Evolutionary conservation across 306 rosid genomes (phyloP).

Genomic region (Biancaea sappan): DNA sequence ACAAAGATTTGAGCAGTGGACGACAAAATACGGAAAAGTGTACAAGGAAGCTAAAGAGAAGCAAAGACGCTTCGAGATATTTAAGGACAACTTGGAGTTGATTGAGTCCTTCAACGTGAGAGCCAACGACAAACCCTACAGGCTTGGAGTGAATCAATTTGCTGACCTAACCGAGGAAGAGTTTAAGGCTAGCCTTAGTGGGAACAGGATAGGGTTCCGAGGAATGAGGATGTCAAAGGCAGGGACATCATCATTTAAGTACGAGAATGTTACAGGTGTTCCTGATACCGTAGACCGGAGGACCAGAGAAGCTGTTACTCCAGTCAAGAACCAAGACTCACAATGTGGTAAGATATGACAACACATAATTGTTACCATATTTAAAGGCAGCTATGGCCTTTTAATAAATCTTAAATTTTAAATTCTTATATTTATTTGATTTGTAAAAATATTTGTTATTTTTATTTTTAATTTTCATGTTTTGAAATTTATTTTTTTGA

Average conservation of each 20-base stretch:
- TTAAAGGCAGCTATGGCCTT: too few species aligned
- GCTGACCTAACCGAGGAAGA: slow-evolving; percentile 33
- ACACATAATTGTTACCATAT: too few species aligned
- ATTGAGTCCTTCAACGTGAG: slow-evolving; percentile 30
- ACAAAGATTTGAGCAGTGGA: slow-evolving; percentile 35
- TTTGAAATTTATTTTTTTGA: too few species aligned
- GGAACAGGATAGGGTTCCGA: background rate
- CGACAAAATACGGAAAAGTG: background rate
- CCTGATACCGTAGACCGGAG: slow-evolving; percentile 36
- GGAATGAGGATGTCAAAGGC: slow-evolving; percentile 9
- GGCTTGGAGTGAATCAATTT: slow-evolving; percentile 20
- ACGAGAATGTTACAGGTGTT: too few species aligned
- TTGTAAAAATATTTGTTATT: too few species aligned
- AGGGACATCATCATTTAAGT: too few species aligned
- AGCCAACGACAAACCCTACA: slow-evolving; percentile 35
- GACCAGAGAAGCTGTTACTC: slow-evolving; percentile 30
- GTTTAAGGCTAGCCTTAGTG: slow-evolving; percentile 17
- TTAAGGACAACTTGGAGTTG: slow-evolving; percentile 30
- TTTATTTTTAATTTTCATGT: too few species aligned
- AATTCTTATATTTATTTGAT: too few species aligned
- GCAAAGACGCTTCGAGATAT: slow-evolving; percentile 29
- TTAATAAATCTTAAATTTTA: too few species aligned
- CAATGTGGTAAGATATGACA: slow-evolving; percentile 38
- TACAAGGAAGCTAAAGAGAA: slow-evolving; percentile 24
- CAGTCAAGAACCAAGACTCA: slow-evolving; percentile 36